Percentiles rank a stretch among this genome's conserved stretches.
Evolutionary conservation across 306 rosid species (phyloP).

Genomic region (Quercus rubra): DNA sequence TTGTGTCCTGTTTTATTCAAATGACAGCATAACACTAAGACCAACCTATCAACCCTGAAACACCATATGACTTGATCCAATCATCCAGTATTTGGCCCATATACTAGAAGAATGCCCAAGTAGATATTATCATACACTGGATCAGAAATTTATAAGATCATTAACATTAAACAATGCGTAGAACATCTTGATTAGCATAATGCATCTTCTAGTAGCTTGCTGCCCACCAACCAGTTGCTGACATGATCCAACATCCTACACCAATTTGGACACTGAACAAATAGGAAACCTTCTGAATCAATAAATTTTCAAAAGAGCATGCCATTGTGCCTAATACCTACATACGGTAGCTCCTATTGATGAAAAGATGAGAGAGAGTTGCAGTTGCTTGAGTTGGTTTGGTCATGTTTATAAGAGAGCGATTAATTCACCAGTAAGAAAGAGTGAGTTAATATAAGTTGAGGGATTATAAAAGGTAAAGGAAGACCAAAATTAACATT

Average conservation of each 20-base stretch:
- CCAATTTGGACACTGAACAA: background rate
- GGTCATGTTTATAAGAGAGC: too few relatives aligned
- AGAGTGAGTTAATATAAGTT: too few relatives aligned
- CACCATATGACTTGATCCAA: background rate
- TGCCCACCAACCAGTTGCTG: background rate
- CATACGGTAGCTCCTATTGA: too few relatives aligned
- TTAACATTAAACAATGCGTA: background rate
- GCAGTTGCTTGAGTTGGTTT: too few relatives aligned
- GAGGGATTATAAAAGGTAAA: too few relatives aligned
- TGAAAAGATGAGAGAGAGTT: too few relatives aligned
- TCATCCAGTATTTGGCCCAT: background rate
- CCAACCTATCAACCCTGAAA: background rate
- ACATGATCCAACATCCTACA: background rate
- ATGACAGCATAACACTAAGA: background rate
- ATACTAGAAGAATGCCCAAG: background rate
- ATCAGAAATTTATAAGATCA: background rate
- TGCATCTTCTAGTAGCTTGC: background rate
- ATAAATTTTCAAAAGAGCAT: background rate
- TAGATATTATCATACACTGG: background rate
- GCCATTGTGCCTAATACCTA: background rate
- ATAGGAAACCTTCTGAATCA: background rate
- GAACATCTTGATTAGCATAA: background rate
- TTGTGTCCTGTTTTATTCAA: background rate
- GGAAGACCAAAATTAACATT: too few relatives aligned
- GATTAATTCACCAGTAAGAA: too few relatives aligned